Base-by-base conservation (phyloP, 768 basidiomycete genomes). In the Trametes elegans region DNA sequence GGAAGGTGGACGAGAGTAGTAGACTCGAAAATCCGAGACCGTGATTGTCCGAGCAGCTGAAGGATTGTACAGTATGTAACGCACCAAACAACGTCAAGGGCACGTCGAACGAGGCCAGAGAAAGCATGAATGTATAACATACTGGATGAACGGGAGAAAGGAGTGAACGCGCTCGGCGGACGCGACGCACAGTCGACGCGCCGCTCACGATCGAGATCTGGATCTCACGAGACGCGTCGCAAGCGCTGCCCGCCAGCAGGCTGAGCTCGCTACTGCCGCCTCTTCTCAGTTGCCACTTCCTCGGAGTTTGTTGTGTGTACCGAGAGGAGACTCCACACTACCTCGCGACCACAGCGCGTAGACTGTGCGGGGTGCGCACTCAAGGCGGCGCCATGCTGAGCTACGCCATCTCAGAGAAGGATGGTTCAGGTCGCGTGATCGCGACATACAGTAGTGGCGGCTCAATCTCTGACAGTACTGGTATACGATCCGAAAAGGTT, bases 341-440 rank as follows among this genome's bases (percentile, higher is more conserved):
- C 13, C 31, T 32, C 13, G 31, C n/a, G 31, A 32, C 31, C 31
- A 32, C 31, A 32, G 31, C 31, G 31, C 31, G 31, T 32, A 32
- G 31, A 32, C 31, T n/a, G 38, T 39, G 14, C 19, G n/a, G 38
- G n/a, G 9, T 9, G 19, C 19, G 24, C n/a, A 38, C 8, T 10
- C 27, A 29, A n/a, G 34, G 26, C 28, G 21, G 29, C n/a, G n/a
- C n/a, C n/a, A n/a, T n/a, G n/a, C n/a, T n/a, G n/a, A n/a, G 49
- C 29, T 58, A 29, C 28, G 39, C 41, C 11, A 24, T 62, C 11
- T 45, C 40, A 32, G 60, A 62, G 47, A 47, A 44, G 21, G 60
- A 62, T 48, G 60, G 57, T 7, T 62, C 60, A 3, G 60, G 60
- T 3, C 57, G 50, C 9, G 39, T 62, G n/a, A 50, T 42, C 19